These are phyloP conservation scores for Dactylellina parvicollis DNA, from an alignment of 2,329 filamentous ascomycete species.

Conservation along the genomic window DNA sequence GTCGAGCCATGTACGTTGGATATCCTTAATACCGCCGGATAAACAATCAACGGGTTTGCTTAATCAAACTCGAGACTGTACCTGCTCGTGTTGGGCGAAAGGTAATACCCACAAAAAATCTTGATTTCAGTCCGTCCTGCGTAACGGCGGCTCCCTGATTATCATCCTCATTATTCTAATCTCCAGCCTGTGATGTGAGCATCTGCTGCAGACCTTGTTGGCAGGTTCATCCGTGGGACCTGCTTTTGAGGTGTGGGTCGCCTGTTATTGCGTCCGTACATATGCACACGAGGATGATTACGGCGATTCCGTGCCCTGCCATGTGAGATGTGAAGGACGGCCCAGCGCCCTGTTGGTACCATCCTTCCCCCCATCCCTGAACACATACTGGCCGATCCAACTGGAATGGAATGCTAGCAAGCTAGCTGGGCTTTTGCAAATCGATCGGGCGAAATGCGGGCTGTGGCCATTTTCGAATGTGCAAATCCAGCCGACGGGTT, in stretches of 20 bases:
- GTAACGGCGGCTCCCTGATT: not conserved
- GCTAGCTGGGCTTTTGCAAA: too few relatives aligned
- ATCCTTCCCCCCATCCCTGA: too few relatives aligned
- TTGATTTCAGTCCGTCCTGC: not conserved
- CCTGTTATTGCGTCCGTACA: not conserved
- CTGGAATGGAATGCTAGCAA: too few relatives aligned
- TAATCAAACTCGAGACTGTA: not conserved
- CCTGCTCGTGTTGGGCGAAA: not conserved
- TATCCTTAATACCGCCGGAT: not conserved
- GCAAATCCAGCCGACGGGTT: slow-evolving; percentile 3
- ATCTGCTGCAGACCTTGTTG: not conserved
- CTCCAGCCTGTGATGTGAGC: not conserved
- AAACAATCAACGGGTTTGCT: not conserved
- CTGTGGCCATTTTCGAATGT: not conserved
- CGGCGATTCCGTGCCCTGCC: slow-evolving; percentile 5
- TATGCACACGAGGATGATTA: not conserved
- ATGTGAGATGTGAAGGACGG: slow-evolving; percentile 19
- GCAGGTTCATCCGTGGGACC: not conserved
- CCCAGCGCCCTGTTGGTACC: not conserved
- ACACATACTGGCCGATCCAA: slow-evolving; percentile 2
- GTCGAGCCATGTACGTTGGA: not conserved
- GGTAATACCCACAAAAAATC: not conserved
- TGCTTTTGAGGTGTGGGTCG: slow-evolving; percentile 7
- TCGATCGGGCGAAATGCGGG: not conserved
- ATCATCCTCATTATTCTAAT: too few relatives aligned